These are phyloP conservation scores for Rhododendron williamsianum DNA, from an alignment of 148 eudicot genomes.

Conservation along the genomic window DNA sequence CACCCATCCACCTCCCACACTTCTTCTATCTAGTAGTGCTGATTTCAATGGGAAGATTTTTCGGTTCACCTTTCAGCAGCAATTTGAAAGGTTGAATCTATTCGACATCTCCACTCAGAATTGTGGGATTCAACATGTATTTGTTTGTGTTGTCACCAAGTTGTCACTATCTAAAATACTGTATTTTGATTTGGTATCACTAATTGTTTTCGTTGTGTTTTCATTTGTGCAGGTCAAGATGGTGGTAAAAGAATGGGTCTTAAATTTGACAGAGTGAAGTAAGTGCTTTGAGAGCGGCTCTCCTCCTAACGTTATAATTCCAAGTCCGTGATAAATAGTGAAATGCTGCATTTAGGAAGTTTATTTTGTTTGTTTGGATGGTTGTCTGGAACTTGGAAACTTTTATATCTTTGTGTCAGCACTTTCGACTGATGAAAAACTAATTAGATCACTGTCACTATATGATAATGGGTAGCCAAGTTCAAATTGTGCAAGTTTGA, in stretches of 20 bases:
- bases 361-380: not conserved
- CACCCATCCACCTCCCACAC: not conserved
- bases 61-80: not conserved
- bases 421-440: not conserved
- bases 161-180: not conserved
- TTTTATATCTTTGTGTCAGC: not conserved
- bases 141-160: not conserved
- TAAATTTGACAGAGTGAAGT: conserved; percentile 88
- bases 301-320: not conserved
- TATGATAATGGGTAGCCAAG: not conserved
- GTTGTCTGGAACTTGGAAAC: not conserved
- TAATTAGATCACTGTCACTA: too few species aligned
- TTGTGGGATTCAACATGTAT: not conserved
- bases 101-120: not conserved
- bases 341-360: not conserved
- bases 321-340: not conserved
- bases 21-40: not conserved
- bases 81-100: not conserved
- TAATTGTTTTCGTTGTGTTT: conserved; percentile 10
- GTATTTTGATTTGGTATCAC: not conserved
- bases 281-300: conserved; percentile 25
- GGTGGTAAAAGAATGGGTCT: conserved; percentile 92
- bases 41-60: not conserved
- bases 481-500: not conserved
- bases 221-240: conserved; percentile 66